These are phyloP conservation scores for Colletotrichum lentis DNA, from an alignment of 2,329 filamentous ascomycete genomes.

Conservation along the genomic window DNA sequence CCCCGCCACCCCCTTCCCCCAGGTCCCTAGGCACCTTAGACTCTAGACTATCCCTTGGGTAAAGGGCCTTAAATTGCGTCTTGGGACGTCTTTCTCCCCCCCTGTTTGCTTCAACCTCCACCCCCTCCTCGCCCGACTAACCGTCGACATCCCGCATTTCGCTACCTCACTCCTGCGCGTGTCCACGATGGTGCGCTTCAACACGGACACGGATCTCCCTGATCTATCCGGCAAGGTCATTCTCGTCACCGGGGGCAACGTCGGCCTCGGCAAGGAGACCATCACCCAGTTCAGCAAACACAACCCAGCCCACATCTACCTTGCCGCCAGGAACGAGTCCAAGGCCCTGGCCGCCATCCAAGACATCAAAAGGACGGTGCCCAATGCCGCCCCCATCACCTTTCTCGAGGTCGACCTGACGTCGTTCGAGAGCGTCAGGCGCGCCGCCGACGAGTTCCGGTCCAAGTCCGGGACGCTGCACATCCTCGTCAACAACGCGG, in stretches of 20 bases:
- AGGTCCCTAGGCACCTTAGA: too few species aligned
- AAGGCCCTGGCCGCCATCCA: conserved; percentile 49
- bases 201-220: conserved; percentile 31
- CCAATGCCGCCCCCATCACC: conserved; percentile 38
- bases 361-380: conserved; percentile 46
- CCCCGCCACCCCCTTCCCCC: too few species aligned
- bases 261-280: conserved; percentile 42
- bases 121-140: neutral
- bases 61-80: conserved; percentile 6
- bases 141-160: neutral
- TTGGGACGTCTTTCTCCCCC: neutral
- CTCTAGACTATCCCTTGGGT: neutral
- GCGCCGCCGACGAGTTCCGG: conserved; percentile 51
- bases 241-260: conserved; percentile 42
- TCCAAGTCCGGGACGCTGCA: conserved; percentile 49
- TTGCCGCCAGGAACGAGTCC: conserved; percentile 36
- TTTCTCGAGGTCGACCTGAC: conserved; percentile 56
- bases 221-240: conserved; percentile 44
- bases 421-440: conserved; percentile 53
- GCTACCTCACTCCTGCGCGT: too few species aligned
- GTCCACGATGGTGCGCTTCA: conserved; percentile 24
- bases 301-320: conserved; percentile 36
- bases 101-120: neutral
- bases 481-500: conserved; percentile 58
- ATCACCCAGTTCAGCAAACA: conserved; percentile 34